Percentiles rank a stretch among this genome's conserved stretches.
Conservation (phyloP, 1,284 basidiomycete species). For the Rhodotorula mucilaginosa region DNA sequence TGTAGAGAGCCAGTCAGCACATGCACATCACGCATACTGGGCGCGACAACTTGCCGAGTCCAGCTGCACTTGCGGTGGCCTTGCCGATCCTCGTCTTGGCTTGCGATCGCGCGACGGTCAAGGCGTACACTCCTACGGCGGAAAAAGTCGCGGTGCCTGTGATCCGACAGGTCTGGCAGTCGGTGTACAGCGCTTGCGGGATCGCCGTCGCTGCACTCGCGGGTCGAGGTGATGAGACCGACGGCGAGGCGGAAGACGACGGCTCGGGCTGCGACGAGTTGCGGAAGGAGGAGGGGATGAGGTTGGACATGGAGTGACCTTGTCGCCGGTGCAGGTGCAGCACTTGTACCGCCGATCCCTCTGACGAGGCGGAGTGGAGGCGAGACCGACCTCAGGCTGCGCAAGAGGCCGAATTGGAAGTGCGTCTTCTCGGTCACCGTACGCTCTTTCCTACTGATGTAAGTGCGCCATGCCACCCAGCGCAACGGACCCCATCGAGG, state of each 20-base stretch:
- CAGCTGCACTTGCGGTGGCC: slow-evolving; percentile 15
- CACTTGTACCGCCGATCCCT: no score
- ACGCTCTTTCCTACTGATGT: no score
- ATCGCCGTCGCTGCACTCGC: neutral
- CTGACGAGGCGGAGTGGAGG: neutral
- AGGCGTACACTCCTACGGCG: slow-evolving; percentile 33
- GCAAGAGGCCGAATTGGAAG: neutral
- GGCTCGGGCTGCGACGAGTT: neutral
- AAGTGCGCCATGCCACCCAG: neutral
- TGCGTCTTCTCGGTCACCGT: neutral
- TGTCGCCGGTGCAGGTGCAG: no score
- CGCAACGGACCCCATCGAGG: neutral
- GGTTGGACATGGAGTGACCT: slow-evolving; percentile 18
- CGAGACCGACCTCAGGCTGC: no score
- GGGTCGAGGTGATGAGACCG: neutral
- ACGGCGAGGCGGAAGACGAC: neutral
- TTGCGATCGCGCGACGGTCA: slow-evolving; percentile 11
- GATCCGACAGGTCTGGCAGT: slow-evolving; percentile 35
- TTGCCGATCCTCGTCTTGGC: slow-evolving; percentile 28
- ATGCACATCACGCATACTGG: neutral
- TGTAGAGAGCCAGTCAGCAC: neutral
- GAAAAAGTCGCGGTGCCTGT: slow-evolving; percentile 36
- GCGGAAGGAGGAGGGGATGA: neutral
- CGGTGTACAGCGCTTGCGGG: slow-evolving; percentile 10
- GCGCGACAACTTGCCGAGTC: slow-evolving; percentile 14